Conservation (phyloP, 768 basidiomycete species). For the Trametopsis cervina region DNA sequence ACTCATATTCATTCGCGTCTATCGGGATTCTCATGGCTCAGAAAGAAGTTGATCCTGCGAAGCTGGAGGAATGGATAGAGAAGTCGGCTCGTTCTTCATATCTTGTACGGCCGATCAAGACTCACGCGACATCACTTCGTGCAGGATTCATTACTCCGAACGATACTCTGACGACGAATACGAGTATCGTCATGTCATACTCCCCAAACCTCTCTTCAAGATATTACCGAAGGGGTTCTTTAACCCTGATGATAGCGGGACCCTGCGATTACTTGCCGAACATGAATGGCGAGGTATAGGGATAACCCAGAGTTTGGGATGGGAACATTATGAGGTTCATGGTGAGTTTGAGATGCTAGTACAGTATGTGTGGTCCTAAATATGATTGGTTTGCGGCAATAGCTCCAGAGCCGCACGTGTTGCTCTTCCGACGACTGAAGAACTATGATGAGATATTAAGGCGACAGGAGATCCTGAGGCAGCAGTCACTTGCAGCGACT, state of each 20-base stretch:
- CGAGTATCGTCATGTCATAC: constrained; percentile 96
- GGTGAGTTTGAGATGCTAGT: constrained; percentile 36
- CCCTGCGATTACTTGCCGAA: constrained; percentile 77
- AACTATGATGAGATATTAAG: constrained; percentile 38
- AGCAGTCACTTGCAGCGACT: constrained; percentile 14
- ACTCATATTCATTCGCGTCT: neutral
- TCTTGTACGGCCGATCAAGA: neutral
- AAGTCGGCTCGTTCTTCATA: constrained; percentile 39
- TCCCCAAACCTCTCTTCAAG: constrained; percentile 92
- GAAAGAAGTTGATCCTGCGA: constrained; percentile 21
- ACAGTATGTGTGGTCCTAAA: neutral
- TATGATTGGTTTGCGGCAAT: constrained; percentile 1
- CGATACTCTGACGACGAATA: constrained; percentile 87
- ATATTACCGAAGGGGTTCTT: constrained; percentile 86
- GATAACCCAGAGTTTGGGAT: constrained; percentile 91
- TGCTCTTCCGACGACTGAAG: constrained; percentile 83
- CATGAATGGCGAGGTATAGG: constrained; percentile 95
- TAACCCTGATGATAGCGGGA: constrained; percentile 61
- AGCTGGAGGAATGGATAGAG: constrained; percentile 69
- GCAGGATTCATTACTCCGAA: constrained; percentile 85
- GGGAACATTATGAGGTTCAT: constrained; percentile 98
- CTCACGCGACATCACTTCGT: constrained; percentile 10
- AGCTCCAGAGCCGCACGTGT: constrained; percentile 92
- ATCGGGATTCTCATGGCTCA: constrained; percentile 5
- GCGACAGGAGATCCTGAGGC: constrained; percentile 15